Percentiles rank a stretch among this genome's conserved stretches.
Evolutionary conservation across 2,329 filamentous ascomycete genomes (phyloP).

Genomic region (Pseudopithomyces maydicus): DNA sequence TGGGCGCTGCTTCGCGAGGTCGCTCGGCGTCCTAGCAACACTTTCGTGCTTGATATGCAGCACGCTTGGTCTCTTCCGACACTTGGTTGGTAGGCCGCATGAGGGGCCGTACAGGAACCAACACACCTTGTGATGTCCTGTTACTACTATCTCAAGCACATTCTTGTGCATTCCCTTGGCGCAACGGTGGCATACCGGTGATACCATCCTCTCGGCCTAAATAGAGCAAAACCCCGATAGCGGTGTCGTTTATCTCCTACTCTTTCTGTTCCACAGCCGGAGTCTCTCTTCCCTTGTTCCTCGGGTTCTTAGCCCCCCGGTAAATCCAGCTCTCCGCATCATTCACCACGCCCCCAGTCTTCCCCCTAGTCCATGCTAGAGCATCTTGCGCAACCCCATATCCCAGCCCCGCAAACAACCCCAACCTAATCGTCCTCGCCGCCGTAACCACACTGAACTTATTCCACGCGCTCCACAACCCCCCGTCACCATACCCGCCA

Average conservation of each 20-base stretch:
- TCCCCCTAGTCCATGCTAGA: conserved; percentile 70
- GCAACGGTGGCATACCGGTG: too few species aligned
- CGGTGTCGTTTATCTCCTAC: background rate
- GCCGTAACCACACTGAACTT: conserved; percentile 72
- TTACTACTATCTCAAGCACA: too few species aligned
- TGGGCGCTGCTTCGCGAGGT: too few species aligned
- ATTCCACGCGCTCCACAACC: conserved; percentile 84
- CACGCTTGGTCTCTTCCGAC: too few species aligned
- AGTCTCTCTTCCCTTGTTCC: conserved; percentile 34
- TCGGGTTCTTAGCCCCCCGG: conserved; percentile 44
- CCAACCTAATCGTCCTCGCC: conserved; percentile 72
- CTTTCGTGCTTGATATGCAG: too few species aligned
- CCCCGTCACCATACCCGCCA: conserved; percentile 86
- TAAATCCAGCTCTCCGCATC: conserved; percentile 49
- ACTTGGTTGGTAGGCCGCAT: too few species aligned
- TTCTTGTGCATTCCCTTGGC: too few species aligned
- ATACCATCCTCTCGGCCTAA: too few species aligned
- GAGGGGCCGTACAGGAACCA: too few species aligned
- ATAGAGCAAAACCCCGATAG: too few species aligned
- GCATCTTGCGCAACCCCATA: conserved; percentile 84
- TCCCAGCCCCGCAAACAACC: conserved; percentile 75
- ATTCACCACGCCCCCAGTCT: conserved; percentile 60
- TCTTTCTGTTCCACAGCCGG: conserved; percentile 21
- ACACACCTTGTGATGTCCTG: too few species aligned
- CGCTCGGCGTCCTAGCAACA: too few species aligned